Percentiles rank a stretch among this genome's conserved stretches.
Evolutionary conservation across 257 asterid species (phyloP).

Genomic region (Jaltomata sinuosa): DNA sequence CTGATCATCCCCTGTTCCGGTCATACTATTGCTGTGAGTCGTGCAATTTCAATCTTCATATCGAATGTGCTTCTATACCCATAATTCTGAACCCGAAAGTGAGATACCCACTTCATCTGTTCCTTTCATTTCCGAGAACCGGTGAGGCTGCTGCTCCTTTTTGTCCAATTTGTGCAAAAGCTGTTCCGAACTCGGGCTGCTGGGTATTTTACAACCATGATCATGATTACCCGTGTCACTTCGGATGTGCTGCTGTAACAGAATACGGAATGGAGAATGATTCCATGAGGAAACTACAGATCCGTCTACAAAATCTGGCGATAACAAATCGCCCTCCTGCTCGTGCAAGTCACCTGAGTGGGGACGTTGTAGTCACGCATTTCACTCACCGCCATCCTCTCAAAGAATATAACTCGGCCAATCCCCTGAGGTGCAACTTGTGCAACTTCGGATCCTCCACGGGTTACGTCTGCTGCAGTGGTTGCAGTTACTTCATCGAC

Average conservation of each 20-base stretch:
- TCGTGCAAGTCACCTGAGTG: background rate
- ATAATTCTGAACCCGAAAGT: background rate
- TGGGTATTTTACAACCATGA: background rate
- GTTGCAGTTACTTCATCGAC: background rate
- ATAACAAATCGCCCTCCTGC: background rate
- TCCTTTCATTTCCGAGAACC: background rate
- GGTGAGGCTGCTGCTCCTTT: background rate
- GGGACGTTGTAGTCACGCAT: background rate
- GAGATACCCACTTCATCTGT: background rate
- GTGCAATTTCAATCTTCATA: background rate
- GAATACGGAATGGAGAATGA: background rate
- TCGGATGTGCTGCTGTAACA: background rate
- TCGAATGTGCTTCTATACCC: background rate
- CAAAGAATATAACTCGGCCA: background rate
- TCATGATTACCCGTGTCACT: background rate
- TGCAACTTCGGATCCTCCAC: background rate
- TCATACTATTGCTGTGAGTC: background rate
- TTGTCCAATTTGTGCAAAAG: background rate
- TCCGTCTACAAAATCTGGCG: background rate
- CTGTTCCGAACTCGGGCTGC: background rate
- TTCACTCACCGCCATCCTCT: background rate
- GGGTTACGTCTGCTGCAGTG: background rate
- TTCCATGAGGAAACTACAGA: background rate
- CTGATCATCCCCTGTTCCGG: background rate
- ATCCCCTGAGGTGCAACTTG: background rate